Evolutionary conservation across 305 asterid species (phyloP).

Genomic region (Fraxinus latifolia): DNA sequence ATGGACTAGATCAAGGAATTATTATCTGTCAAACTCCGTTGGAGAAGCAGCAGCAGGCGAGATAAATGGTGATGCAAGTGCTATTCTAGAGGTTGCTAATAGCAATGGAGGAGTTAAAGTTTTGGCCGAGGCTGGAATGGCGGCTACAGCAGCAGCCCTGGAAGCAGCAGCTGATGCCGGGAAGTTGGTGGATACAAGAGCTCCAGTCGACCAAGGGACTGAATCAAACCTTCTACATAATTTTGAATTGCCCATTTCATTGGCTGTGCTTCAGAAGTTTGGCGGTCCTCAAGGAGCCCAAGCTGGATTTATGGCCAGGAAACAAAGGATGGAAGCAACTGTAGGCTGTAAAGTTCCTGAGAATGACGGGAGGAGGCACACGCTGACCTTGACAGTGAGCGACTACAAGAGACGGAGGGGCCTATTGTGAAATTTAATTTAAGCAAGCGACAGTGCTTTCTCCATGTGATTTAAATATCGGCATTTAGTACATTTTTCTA

Average conservation of each 20-base stretch:
- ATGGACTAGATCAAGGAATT: constrained; percentile 92
- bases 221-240: constrained; percentile 59
- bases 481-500: background rate
- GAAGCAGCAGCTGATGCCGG: constrained; percentile 86
- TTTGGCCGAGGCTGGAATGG: constrained; percentile 44
- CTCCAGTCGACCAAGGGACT: constrained; percentile 85
- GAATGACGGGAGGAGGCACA: constrained; percentile 85
- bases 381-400: constrained; percentile 76
- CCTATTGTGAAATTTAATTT: constrained; percentile 49
- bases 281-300: constrained; percentile 86
- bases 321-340: constrained; percentile 82
- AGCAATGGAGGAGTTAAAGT: constrained; percentile 26
- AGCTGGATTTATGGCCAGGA: constrained; percentile 85
- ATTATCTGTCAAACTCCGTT: constrained; percentile 46
- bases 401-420: constrained; percentile 95
- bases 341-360: constrained; percentile 75
- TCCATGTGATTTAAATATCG: background rate
- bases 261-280: constrained; percentile 67
- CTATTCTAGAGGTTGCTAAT: constrained; percentile 29
- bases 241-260: constrained; percentile 71
- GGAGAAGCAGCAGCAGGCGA: constrained; percentile 42
- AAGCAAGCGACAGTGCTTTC: background rate
- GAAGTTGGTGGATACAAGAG: constrained; percentile 79
- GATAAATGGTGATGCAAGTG: constrained; percentile 38
- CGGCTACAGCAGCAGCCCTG: constrained; percentile 68